A percentile compares a stretch with the other conserved stretches of the same genome.
phyloP scores from a whole-genome alignment of 306 rosid species.

The Trifolium pratense region DNA sequence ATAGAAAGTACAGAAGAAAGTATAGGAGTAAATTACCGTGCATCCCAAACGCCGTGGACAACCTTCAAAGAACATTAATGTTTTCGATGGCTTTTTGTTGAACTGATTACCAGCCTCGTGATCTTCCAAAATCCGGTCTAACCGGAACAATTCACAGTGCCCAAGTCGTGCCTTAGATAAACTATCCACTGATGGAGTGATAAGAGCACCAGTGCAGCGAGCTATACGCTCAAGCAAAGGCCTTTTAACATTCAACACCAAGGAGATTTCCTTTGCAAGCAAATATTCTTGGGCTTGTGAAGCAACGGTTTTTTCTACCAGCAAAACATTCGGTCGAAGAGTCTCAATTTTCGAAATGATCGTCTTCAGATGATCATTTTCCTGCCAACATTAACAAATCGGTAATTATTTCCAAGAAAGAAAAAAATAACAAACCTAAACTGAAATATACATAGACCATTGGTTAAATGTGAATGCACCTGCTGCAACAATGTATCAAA shows the following conservation, averaged over 20 bases:
- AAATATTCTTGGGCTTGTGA: slow-evolving; percentile 77
- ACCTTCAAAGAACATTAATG: slow-evolving; percentile 97
- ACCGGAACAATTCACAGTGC: slow-evolving; percentile 89
- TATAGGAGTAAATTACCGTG: slow-evolving; percentile 69
- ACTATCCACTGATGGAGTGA: slow-evolving; percentile 77
- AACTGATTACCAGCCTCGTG: slow-evolving; percentile 66
- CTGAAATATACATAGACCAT: slow-evolving; percentile 6
- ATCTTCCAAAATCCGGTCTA: slow-evolving; percentile 76
- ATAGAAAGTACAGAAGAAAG: slow-evolving; percentile 23
- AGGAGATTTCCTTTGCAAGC: slow-evolving; percentile 88
- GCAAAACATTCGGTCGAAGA: slow-evolving; percentile 86
- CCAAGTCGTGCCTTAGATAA: slow-evolving; percentile 75
- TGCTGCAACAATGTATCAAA: slow-evolving; percentile 83
- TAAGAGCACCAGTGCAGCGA: slow-evolving; percentile 83
- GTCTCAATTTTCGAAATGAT: slow-evolving; percentile 88
- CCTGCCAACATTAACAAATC: slow-evolving; percentile 60
- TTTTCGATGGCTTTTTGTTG: slow-evolving; percentile 76
- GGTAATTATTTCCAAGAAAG: slow-evolving; percentile 25
- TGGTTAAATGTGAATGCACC: slow-evolving; percentile 56
- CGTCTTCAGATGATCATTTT: slow-evolving; percentile 82
- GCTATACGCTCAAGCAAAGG: slow-evolving; percentile 88
- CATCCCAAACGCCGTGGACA: slow-evolving; percentile 95
- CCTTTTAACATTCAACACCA: slow-evolving; percentile 95
- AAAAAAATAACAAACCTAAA: slow-evolving; percentile 26
- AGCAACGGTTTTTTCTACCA: slow-evolving; percentile 94